phyloP scores from a whole-genome alignment of 73 alveolate species.

The Uronychia binucleata region DNA sequence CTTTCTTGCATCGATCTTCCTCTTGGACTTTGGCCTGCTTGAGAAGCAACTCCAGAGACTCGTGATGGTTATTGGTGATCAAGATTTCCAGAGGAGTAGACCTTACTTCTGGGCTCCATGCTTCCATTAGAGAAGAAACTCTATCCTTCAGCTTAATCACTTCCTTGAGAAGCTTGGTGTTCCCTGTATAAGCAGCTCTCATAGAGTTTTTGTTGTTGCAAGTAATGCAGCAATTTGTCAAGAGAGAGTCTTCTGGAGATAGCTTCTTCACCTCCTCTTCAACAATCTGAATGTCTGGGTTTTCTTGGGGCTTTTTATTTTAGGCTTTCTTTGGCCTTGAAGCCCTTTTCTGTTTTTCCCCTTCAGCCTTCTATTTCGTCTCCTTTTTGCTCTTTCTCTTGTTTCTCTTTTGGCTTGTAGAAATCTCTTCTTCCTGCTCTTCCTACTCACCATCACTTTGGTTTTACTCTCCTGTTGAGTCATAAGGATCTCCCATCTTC shows the following conservation, averaged over 20 bases:
- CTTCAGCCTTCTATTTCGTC: slow-evolving; percentile 25
- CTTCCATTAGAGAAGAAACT: slow-evolving; percentile 29
- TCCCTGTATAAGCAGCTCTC: slow-evolving; percentile 11
- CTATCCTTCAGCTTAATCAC: slow-evolving; percentile 16
- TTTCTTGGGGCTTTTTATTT: slow-evolving; percentile 12
- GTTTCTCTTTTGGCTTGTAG: too few relatives aligned
- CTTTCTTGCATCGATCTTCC: slow-evolving; percentile 37
- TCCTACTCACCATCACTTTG: slow-evolving; percentile 3
- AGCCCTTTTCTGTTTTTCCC: neutral
- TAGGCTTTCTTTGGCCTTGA: neutral
- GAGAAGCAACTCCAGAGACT: slow-evolving; percentile 11
- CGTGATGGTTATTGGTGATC: neutral
- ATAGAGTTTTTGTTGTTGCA: slow-evolving; percentile 29
- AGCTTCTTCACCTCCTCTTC: neutral
- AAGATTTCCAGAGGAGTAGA: slow-evolving; percentile 17
- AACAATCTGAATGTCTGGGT: slow-evolving; percentile 7
- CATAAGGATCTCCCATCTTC: neutral
- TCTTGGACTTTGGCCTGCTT: slow-evolving; percentile 1
- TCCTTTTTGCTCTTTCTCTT: neutral
- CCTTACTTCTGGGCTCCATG: slow-evolving; percentile 39
- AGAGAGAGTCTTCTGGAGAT: neutral
- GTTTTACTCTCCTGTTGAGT: neutral
- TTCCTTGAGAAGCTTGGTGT: slow-evolving; percentile 1
- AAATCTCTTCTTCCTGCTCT: neutral
- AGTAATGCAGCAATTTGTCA: slow-evolving; percentile 36